These are phyloP conservation scores for Coemansia sp. DNA, from an alignment of 192 early-diverging fungal genomes.

Conservation along the genomic window DNA sequence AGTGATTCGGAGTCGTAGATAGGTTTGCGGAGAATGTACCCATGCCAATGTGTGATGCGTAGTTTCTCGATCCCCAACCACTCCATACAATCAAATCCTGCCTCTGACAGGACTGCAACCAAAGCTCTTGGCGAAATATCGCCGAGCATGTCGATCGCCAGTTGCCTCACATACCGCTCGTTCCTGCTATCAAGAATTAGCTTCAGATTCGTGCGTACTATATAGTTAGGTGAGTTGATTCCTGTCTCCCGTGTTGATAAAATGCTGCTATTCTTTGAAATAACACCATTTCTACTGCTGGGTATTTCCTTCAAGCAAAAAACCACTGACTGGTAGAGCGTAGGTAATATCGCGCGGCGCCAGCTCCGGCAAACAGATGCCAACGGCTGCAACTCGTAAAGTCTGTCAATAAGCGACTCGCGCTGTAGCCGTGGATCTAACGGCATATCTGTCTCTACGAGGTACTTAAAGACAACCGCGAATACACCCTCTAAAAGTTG, in stretches of 20 bases:
- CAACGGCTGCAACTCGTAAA: conserved; percentile 32
- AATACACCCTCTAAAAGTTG: conserved; percentile 14
- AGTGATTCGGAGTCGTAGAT: conserved; percentile 18
- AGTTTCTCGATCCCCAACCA: conserved; percentile 24
- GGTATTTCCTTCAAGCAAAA: conserved; percentile 23
- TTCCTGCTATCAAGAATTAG: conserved; percentile 26
- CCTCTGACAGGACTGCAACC: conserved; percentile 14
- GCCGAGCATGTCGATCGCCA: conserved; percentile 27
- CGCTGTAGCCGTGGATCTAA: background rate
- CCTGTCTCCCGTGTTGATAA: background rate
- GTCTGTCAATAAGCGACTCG: conserved; percentile 10
- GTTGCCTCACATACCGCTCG: conserved; percentile 20
- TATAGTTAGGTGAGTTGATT: background rate
- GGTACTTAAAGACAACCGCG: conserved; percentile 18
- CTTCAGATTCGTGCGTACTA: conserved; percentile 13
- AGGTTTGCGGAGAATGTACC: conserved; percentile 3
- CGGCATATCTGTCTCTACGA: conserved; percentile 4
- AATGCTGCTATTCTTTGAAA: background rate
- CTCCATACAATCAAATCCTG: conserved; percentile 15
- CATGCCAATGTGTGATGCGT: conserved; percentile 27
- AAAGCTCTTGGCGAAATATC: conserved; percentile 25
- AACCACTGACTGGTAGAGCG: conserved; percentile 31
- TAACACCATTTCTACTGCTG: background rate
- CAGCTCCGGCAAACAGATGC: conserved; percentile 31
- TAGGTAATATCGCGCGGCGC: conserved; percentile 27